Evolutionary conservation across 2,329 filamentous ascomycete genomes (phyloP).

Genomic region (Hypoxylon sp.): DNA sequence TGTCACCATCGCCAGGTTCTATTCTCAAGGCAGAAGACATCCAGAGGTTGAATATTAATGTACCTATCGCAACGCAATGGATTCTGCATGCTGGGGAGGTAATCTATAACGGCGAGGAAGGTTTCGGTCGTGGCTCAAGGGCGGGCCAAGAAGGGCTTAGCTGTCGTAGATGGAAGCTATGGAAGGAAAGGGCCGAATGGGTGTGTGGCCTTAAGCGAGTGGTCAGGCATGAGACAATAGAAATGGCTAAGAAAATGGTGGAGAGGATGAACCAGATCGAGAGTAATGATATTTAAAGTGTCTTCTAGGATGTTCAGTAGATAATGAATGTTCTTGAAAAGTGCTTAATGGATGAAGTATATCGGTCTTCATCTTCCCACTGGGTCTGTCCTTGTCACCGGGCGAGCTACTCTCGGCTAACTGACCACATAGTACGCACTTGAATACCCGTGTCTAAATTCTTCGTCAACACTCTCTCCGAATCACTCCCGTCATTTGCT

Average conservation of each 20-base stretch:
- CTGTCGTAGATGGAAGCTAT: slow-evolving; percentile 33
- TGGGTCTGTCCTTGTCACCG: no score
- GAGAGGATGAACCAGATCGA: slow-evolving; percentile 34
- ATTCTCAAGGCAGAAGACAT: slow-evolving; percentile 26
- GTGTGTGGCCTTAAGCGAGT: slow-evolving; percentile 18
- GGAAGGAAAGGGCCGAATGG: slow-evolving; percentile 36
- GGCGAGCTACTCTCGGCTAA: not conserved
- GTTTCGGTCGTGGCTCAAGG: slow-evolving; percentile 23
- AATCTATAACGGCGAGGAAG: slow-evolving; percentile 31
- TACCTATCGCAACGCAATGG: slow-evolving; percentile 33
- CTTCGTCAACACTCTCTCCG: slow-evolving; percentile 8
- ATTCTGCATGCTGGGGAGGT: slow-evolving; percentile 26
- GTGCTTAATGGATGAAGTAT: no score
- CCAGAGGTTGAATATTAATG: slow-evolving; percentile 15
- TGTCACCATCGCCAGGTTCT: no score
- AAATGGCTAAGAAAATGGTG: slow-evolving; percentile 26
- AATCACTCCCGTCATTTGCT: not conserved
- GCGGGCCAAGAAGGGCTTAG: slow-evolving; percentile 27
- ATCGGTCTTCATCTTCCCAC: no score
- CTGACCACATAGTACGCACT: slow-evolving; percentile 3
- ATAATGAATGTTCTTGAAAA: no score
- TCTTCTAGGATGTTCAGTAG: no score
- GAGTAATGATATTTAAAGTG: not conserved
- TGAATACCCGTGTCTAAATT: not conserved
- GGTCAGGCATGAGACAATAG: slow-evolving; percentile 27